phyloP scores from a whole-genome alignment of 2,329 filamentous ascomycete genomes.

The Colletotrichum echinochloae region DNA sequence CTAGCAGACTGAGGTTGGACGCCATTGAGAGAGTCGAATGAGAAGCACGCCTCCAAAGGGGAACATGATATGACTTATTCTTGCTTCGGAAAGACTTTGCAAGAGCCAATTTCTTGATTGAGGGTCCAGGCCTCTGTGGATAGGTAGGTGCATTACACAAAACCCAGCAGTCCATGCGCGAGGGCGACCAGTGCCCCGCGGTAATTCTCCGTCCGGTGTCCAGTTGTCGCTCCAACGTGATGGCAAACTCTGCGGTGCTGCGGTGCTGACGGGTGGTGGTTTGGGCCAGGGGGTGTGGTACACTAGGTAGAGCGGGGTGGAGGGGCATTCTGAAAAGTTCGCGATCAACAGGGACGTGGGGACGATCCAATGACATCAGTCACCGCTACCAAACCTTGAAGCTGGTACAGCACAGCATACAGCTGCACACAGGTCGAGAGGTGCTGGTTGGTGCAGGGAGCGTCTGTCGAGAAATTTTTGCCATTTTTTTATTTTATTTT shows the following conservation, averaged over 20 bases:
- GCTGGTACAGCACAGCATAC: constrained; percentile 4
- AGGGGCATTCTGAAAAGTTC: constrained; percentile 31
- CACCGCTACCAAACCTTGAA: constrained; percentile 14
- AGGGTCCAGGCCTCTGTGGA: not conserved
- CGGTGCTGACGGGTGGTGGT: not conserved
- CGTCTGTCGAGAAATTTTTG: constrained; percentile 8
- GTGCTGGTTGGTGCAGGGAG: constrained; percentile 8
- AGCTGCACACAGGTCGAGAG: not conserved
- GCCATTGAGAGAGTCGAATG: too few relatives aligned
- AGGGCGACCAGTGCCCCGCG: constrained; percentile 13
- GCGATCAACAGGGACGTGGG: constrained; percentile 36
- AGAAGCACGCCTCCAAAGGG: not conserved
- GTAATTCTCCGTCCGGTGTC: not conserved
- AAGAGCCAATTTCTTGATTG: constrained; percentile 19
- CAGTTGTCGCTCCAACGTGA: not conserved
- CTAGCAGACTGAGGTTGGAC: not conserved
- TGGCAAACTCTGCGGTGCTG: not conserved
- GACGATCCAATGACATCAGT: constrained; percentile 39
- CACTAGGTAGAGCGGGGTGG: not conserved
- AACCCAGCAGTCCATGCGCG: constrained; percentile 8
- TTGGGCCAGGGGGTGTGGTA: not conserved
- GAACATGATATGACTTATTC: not conserved
- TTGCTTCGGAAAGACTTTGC: not conserved
- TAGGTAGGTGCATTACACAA: not conserved
- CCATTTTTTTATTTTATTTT: not conserved